Conservation (phyloP, 139 green algal species). For the Picochlorum sp. region DNA sequence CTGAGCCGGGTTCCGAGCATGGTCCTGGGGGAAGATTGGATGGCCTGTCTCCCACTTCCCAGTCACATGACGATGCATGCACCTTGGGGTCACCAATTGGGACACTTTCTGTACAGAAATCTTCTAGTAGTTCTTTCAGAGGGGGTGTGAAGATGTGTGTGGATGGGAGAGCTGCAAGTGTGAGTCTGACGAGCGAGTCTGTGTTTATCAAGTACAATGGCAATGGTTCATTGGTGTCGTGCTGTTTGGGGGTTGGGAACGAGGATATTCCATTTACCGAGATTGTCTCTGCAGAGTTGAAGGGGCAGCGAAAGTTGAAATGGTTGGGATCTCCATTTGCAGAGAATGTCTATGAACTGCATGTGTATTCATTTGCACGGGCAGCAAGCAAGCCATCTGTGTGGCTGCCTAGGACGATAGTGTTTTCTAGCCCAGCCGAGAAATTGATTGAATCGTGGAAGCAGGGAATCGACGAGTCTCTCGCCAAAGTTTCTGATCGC, state of each 20-base stretch:
- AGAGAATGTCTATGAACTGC: conserved; percentile 2
- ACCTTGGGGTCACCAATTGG: too few species aligned
- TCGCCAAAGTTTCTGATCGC: neutral
- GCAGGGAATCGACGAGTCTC: conserved; percentile 2
- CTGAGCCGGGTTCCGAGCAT: too few species aligned
- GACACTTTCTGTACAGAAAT: too few species aligned
- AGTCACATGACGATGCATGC: too few species aligned
- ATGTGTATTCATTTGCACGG: conserved; percentile 13
- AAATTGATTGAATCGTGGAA: conserved; percentile 4
- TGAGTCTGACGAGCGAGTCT: neutral
- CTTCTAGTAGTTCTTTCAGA: too few species aligned
- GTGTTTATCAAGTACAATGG: conserved; percentile 4
- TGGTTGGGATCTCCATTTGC: neutral
- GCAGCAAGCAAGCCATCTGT: conserved; percentile 2
- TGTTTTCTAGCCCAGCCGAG: neutral
- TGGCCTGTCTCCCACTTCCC: too few species aligned
- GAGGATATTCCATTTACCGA: conserved; percentile 9
- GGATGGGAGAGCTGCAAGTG: conserved; percentile 3
- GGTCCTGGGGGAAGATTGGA: too few species aligned
- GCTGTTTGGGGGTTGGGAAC: neutral
- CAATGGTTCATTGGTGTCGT: neutral
- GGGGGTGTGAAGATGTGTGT: neutral
- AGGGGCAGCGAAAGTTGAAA: neutral
- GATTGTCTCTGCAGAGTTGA: conserved; percentile 8
- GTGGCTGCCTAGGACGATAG: conserved; percentile 9